Percentiles rank a stretch among this genome's conserved stretches.
Conservation (phyloP, 306 rosid genomes). For the Lotus japonicus region DNA sequence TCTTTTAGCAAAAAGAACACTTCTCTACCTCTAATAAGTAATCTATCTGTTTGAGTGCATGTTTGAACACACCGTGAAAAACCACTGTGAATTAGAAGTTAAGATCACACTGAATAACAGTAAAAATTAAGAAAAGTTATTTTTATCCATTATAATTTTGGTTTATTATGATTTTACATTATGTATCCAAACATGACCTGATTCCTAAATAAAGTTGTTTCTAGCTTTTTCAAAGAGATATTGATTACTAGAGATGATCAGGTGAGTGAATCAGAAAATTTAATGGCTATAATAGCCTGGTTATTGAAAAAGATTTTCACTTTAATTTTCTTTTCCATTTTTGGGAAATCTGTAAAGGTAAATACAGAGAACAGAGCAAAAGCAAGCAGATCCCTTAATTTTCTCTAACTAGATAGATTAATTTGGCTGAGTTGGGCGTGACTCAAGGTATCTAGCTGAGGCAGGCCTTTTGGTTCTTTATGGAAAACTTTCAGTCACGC, state of each 20-base stretch:
- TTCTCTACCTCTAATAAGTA: neutral
- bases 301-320: slow-evolving; percentile 29
- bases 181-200: too few relatives aligned
- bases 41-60: slow-evolving; percentile 16
- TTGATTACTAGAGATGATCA: slow-evolving; percentile 12
- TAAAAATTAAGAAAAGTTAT: too few relatives aligned
- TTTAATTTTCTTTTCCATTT: slow-evolving; percentile 13
- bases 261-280: slow-evolving; percentile 6
- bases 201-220: too few relatives aligned
- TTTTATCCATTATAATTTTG: too few relatives aligned
- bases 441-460: slow-evolving; percentile 41
- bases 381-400: slow-evolving; percentile 35
- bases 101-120: too few relatives aligned
- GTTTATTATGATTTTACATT: too few relatives aligned
- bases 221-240: neutral
- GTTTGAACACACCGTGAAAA: too few relatives aligned
- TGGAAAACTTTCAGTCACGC: slow-evolving; percentile 29
- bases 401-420: slow-evolving; percentile 27
- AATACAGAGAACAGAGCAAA: slow-evolving; percentile 15
- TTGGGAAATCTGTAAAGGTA: slow-evolving; percentile 26
- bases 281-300: slow-evolving; percentile 23
- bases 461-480: slow-evolving; percentile 32
- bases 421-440: slow-evolving; percentile 44
- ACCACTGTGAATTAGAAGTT: too few relatives aligned
- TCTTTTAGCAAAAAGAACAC: slow-evolving; percentile 9